Evolutionary conservation across 1,284 basidiomycete species (phyloP).

Genomic region (Heliocybe sulcata): DNA sequence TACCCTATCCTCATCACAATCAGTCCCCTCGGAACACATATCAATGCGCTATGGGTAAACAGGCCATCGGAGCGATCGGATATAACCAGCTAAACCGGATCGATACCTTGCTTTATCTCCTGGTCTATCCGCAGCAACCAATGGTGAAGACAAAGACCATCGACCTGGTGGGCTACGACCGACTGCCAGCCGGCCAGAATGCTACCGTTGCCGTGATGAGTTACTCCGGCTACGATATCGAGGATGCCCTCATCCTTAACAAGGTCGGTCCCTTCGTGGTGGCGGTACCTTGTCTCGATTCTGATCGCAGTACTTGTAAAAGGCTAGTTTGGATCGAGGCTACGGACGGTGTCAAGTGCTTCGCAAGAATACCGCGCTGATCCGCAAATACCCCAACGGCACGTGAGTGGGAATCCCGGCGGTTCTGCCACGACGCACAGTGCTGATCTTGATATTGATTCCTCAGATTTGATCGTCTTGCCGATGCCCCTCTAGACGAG

Average conservation of each 20-base stretch:
- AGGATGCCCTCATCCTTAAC: conserved; percentile 97
- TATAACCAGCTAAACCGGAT: conserved; percentile 98
- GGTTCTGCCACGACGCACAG: conserved; percentile 3
- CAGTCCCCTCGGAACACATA: conserved; percentile 99
- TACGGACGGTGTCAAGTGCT: conserved; percentile 98
- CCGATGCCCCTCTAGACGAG: conserved; percentile 85
- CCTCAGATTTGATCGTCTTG: conserved; percentile 83
- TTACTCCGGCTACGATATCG: conserved; percentile 99
- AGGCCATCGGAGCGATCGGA: conserved; percentile 98
- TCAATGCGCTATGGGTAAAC: conserved; percentile 99
- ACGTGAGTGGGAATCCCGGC: conserved; percentile 55
- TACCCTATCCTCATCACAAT: conserved; percentile 99
- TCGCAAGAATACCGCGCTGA: conserved; percentile 90
- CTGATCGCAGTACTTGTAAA: conserved; percentile 9
- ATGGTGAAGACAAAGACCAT: conserved; percentile 99
- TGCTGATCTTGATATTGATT: background rate
- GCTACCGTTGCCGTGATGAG: conserved; percentile 99
- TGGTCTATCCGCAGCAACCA: conserved; percentile 98
- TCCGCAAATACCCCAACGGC: conserved; percentile 96
- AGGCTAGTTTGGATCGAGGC: conserved; percentile 93
- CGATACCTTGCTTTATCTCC: conserved; percentile 96
- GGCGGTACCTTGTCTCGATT: background rate
- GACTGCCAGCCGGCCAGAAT: conserved; percentile 96
- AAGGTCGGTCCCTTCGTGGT: conserved; percentile 41
- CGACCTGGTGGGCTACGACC: conserved; percentile 94